Conservation (phyloP, 768 basidiomycete species). For the Leccinum aurantiacum region DNA sequence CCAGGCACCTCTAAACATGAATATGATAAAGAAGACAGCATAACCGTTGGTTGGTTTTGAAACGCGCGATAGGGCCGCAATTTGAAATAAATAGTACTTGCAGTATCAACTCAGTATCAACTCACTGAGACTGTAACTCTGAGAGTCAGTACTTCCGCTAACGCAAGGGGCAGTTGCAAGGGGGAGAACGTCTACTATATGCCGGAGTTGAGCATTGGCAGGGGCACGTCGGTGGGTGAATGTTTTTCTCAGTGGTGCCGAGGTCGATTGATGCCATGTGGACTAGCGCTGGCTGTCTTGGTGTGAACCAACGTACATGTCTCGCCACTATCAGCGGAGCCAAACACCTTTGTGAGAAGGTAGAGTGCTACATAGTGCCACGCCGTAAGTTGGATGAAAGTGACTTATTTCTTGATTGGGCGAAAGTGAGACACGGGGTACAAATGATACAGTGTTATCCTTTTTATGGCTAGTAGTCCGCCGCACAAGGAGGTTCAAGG, state of each 20-base stretch:
- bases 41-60: not conserved
- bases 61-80: not conserved
- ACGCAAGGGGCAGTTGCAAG: not conserved
- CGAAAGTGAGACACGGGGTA: not conserved
- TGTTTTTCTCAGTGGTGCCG: not conserved
- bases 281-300: not conserved
- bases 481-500: conserved; percentile 10
- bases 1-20: not conserved
- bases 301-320: not conserved
- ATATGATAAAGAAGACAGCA: not conserved
- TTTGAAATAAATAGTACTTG: not conserved
- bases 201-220: not conserved
- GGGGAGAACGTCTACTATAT: not conserved
- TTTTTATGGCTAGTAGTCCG: conserved; percentile 8
- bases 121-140: not conserved
- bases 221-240: not conserved
- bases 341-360: not conserved
- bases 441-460: conserved; percentile 1
- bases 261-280: not conserved
- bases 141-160: not conserved
- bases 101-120: not conserved
- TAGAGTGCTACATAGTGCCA: not conserved
- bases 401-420: not conserved
- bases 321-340: not conserved
- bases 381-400: not conserved